phyloP scores from a whole-genome alignment of 2,329 filamentous ascomycete species.

The Penicillium sp. region DNA sequence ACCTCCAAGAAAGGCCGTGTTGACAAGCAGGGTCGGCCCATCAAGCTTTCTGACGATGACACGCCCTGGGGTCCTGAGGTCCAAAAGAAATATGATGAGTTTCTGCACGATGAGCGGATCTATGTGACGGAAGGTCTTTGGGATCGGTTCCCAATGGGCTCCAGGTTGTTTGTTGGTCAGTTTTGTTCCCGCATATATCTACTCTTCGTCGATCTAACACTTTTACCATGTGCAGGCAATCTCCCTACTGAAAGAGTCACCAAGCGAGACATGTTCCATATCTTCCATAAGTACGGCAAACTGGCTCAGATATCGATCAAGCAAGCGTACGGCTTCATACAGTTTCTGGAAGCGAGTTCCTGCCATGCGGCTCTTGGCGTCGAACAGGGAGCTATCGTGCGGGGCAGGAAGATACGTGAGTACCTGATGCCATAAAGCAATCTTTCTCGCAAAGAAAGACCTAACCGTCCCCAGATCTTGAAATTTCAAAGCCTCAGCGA shows the following conservation, averaged over 20 bases:
- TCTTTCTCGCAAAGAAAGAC: neutral
- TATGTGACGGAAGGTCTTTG: constrained; percentile 54
- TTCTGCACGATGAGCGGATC: constrained; percentile 51
- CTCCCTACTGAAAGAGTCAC: constrained; percentile 89
- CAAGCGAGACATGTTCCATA: constrained; percentile 88
- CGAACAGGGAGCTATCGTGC: constrained; percentile 77
- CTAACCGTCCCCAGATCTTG: constrained; percentile 63
- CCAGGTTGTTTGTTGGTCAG: constrained; percentile 52
- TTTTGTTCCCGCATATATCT: constrained; percentile 12
- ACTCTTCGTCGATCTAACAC: constrained; percentile 4
- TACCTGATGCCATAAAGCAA: constrained; percentile 14
- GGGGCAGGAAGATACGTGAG: constrained; percentile 93
- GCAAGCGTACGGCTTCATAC: constrained; percentile 94
- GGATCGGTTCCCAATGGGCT: constrained; percentile 52
- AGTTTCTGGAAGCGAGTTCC: constrained; percentile 76
- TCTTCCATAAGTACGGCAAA: constrained; percentile 81
- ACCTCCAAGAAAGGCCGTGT: constrained; percentile 26
- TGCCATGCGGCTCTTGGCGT: constrained; percentile 72
- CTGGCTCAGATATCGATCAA: constrained; percentile 95
- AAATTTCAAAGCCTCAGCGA: constrained; percentile 85
- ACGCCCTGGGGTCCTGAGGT: constrained; percentile 50
- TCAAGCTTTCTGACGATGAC: constrained; percentile 40
- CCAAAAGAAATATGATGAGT: constrained; percentile 52
- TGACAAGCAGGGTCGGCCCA: constrained; percentile 29
- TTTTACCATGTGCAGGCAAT: constrained; percentile 62